Conservation (phyloP, 257 asterid species). For the Jaltomata sinuosa region DNA sequence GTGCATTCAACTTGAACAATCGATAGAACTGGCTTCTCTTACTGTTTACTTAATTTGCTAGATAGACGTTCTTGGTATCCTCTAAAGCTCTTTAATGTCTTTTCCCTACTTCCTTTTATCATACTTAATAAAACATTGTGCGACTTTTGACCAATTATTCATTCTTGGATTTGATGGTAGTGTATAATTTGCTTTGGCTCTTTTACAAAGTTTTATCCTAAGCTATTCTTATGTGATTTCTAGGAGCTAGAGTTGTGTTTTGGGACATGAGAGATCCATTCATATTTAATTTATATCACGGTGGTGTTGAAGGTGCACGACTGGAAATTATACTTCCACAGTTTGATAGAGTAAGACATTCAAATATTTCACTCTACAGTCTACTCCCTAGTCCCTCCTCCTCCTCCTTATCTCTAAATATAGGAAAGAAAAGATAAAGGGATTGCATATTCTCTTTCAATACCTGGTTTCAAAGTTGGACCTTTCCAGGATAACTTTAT, state of each 20-base stretch:
- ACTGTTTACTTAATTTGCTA: not conserved
- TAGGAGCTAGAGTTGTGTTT: conserved; percentile 85
- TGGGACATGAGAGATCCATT: conserved; percentile 93
- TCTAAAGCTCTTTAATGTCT: not conserved
- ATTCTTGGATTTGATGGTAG: not conserved
- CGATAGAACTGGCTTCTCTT: not conserved
- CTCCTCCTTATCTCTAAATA: not conserved
- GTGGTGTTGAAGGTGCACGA: conserved; percentile 73
- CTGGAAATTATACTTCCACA: conserved; percentile 65
- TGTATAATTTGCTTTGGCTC: not conserved
- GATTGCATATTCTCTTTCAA: not conserved
- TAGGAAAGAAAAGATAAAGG: not conserved
- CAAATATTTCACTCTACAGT: not conserved
- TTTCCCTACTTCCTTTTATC: not conserved
- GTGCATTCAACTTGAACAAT: not conserved
- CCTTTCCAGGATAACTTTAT: not conserved
- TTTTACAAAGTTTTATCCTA: not conserved
- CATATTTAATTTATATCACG: conserved; percentile 53
- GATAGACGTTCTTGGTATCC: not conserved
- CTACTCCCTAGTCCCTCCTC: not conserved
- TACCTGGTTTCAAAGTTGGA: not conserved
- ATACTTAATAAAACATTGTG: not conserved
- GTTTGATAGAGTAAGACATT: conserved; percentile 61
- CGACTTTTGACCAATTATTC: not conserved
- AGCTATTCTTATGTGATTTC: conserved; percentile 12